phyloP scores from a whole-genome alignment of 371 early-diverging fungal species.

The Rhizomucor pusillus region DNA sequence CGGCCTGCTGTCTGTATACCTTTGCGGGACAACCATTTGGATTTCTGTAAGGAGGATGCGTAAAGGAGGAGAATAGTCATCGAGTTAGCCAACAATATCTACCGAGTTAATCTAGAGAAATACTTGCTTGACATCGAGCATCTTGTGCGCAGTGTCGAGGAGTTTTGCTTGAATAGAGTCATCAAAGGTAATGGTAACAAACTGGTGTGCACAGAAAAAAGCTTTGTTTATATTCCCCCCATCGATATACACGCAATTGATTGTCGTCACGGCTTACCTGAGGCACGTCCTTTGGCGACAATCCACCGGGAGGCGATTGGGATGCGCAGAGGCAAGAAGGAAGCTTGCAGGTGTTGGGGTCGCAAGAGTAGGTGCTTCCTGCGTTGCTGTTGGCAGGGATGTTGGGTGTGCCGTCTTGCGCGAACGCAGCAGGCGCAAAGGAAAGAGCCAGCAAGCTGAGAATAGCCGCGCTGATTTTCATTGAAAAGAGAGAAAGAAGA shows the following conservation, averaged over 20 bases:
- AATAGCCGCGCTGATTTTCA: constrained; percentile 39
- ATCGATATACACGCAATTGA: no score
- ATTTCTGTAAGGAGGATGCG: constrained; percentile 30
- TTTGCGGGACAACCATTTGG: constrained; percentile 60
- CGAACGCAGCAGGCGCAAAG: constrained; percentile 16
- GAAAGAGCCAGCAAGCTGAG: constrained; percentile 17
- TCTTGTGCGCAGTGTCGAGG: constrained; percentile 32
- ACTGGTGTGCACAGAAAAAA: constrained; percentile 19
- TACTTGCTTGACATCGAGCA: constrained; percentile 46
- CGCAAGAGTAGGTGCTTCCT: constrained; percentile 44
- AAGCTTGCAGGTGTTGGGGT: constrained; percentile 61
- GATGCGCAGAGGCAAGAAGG: constrained; percentile 72
- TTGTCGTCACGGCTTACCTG: constrained; percentile 26
- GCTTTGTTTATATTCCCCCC: not conserved
- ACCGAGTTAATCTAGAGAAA: not conserved
- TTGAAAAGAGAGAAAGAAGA: constrained; percentile 7
- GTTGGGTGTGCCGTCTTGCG: constrained; percentile 33
- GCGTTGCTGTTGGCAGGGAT: constrained; percentile 18
- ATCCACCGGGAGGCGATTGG: constrained; percentile 53
- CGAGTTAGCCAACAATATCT: not conserved
- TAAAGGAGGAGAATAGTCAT: constrained; percentile 16
- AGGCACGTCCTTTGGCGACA: constrained; percentile 60
- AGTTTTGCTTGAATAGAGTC: constrained; percentile 62
- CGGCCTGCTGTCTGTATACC: constrained; percentile 21
- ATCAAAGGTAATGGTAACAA: constrained; percentile 70